phyloP scores from a whole-genome alignment of 495 filamentous ascomycete genomes.

The Massariosphaeria phaeospora region DNA sequence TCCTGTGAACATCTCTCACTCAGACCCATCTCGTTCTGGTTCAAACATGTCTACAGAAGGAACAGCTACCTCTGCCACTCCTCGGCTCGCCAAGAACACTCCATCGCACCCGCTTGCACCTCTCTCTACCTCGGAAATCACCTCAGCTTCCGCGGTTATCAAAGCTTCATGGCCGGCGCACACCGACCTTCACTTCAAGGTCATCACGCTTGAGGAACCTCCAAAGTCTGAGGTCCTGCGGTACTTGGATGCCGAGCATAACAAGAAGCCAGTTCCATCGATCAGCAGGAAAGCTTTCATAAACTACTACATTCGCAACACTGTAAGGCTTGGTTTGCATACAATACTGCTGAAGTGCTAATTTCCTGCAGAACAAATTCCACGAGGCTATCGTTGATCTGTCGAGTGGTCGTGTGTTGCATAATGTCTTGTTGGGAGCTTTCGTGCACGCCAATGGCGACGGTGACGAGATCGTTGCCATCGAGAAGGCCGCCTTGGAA shows the following conservation, averaged over 20 bases:
- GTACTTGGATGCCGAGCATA: slow-evolving; percentile 47
- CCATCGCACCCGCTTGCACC: slow-evolving; percentile 56
- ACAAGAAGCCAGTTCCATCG: slow-evolving; percentile 35
- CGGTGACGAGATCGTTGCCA: slow-evolving; percentile 54
- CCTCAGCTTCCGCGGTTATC: slow-evolving; percentile 43
- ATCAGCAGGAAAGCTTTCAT: slow-evolving; percentile 54
- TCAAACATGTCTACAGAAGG: slow-evolving; percentile 28
- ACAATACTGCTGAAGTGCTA: neutral
- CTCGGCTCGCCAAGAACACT: slow-evolving; percentile 16
- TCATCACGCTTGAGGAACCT: slow-evolving; percentile 61
- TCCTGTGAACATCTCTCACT: neutral
- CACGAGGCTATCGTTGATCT: slow-evolving; percentile 63
- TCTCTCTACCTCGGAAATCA: slow-evolving; percentile 54
- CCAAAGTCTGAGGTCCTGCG: slow-evolving; percentile 54
- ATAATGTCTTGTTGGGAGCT: slow-evolving; percentile 54
- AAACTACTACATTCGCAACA: slow-evolving; percentile 60
- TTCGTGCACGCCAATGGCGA: slow-evolving; percentile 56
- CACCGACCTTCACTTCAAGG: slow-evolving; percentile 59
- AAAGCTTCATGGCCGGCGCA: slow-evolving; percentile 48
- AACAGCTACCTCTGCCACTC: slow-evolving; percentile 14
- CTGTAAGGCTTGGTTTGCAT: slow-evolving; percentile 39
- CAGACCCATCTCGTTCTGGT: neutral
- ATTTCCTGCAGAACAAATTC: slow-evolving; percentile 51
- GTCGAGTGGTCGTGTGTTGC: slow-evolving; percentile 49
- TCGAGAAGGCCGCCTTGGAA: slow-evolving; percentile 54